Evolutionary conservation across 2,329 filamentous ascomycete species (phyloP), one percentile per base, ranked within the genome.

Genomic region (Macroventuria anomochaeta): DNA sequence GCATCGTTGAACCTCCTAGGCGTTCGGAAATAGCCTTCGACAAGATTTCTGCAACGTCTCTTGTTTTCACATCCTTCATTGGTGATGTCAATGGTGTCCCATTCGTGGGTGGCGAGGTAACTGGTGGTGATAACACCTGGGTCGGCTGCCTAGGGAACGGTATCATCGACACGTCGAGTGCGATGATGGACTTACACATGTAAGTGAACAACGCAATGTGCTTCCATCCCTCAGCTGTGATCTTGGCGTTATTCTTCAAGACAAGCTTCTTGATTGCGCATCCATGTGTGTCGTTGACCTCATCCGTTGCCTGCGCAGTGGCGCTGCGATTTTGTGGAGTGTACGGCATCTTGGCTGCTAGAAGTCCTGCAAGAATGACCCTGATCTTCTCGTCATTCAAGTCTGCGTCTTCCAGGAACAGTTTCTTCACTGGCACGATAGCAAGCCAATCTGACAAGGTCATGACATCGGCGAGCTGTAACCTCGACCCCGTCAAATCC

Each of bases 361-460:
- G 79, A 1, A 99, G 80, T 3, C 91, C 93, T 1, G 93, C 91
- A 8, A 99, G 82, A 34, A 97, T 86, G 15, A 96, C 88, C 15
- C 95, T 85, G 6, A 97, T 80, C 3, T 91, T 91, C 71, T 96
- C 92, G 65, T 97, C 93, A 1, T 84, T 90, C 31, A 99, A 77
- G 5, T 91, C 90, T 55, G 91, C 93, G 69, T 96, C 91, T 67
- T 97, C 93, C 48, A 97, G 77, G 6, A 96, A 81, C 0, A 99
- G 77, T 67, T 96, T 91, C 62, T 90, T 88, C 2, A 97, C 88
- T 0, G 95, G 93, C 0, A 97, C 93, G 6, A 99, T 87, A 5
- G 95, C 93, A 33, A 99, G 81, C 80, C 93, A 99, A 71, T 99
- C 95, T 42, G 93, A 91, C 2, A 99, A 81, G 0, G 95, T 97